Evolutionary conservation across 129 eudicot species (phyloP), one percentile per base, ranked within the genome.

Genomic region (Apium graveolens): DNA sequence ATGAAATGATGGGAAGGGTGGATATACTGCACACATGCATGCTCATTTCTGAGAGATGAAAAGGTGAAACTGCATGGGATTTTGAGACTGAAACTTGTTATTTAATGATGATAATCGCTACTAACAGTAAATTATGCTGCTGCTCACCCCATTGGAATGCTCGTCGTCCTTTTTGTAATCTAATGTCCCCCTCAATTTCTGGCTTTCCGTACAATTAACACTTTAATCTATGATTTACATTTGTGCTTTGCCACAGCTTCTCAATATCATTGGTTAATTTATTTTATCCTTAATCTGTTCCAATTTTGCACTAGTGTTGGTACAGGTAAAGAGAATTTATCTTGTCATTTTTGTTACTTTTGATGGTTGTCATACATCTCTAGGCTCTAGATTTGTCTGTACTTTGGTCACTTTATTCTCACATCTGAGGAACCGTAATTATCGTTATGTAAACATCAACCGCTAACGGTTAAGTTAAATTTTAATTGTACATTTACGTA

Each of bases 151-250:
- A 37, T 32, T 9, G 37, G n/a, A 29, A 60, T 44, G 55, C 8
- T 12, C 63, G 55, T 45, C 29, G 43, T 76, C 73, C 41, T 70
- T 32, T 32, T 70, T 35, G 29, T 41, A 70, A 35, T 35, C 44
- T 70, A 35, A 4, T 35, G 24, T 17, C 20, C 80, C 37, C 74
- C 74, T 32, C 20, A 43, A 65, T 42, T 65, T 66, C 44, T 53
- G 81, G 81, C 75, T 78, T 78, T 77, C 75, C 81, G 81, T 78
- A 78, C 81, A 17, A 31, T 24, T 13, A 48, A 60, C 81, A 66
- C 81, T 18, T 11, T 63, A 78, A 78, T 14, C 48, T 8, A 78
- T 24, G 29, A 10, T 70, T 70, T 5, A 2, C 1, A 21, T 0
- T n/a, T 21, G 31, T 55, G 12, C 65, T 55, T 55, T 20, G 7